These are phyloP conservation scores for Naganishia albida DNA, from an alignment of 1,284 basidiomycete species.

Conservation along the genomic window DNA sequence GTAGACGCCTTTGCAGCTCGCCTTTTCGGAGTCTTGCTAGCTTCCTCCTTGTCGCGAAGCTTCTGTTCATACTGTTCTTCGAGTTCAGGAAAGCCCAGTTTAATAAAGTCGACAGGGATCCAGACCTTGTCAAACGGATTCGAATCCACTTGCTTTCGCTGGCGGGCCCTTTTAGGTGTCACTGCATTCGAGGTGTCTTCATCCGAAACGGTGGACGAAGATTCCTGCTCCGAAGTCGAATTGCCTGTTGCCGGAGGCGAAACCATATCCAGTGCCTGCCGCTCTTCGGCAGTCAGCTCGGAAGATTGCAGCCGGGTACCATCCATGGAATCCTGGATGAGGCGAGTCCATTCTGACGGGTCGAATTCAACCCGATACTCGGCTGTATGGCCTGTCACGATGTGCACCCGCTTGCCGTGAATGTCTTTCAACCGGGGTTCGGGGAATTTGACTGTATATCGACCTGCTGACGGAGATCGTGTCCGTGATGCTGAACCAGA, in stretches of 20 bases:
- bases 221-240: constrained; percentile 27
- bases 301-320: constrained; percentile 38
- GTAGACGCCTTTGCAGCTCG: not conserved
- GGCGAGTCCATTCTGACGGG: constrained; percentile 36
- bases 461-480: constrained; percentile 10
- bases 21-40: constrained; percentile 28
- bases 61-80: constrained; percentile 22
- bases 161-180: constrained; percentile 9
- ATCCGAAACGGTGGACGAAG: constrained; percentile 11
- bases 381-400: constrained; percentile 38
- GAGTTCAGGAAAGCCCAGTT: constrained; percentile 27
- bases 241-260: constrained; percentile 1
- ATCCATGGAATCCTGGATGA: constrained; percentile 43
- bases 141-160: constrained; percentile 20
- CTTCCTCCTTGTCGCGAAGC: constrained; percentile 27
- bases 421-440: constrained; percentile 44
- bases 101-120: constrained; percentile 30
- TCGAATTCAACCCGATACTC: constrained; percentile 48
- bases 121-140: constrained; percentile 29
- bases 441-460: constrained; percentile 18
- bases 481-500: constrained; percentile 4
- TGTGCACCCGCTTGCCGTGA: constrained; percentile 40
- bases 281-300: constrained; percentile 21
- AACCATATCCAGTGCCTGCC: constrained; percentile 20
- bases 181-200: not conserved